Evolutionary conservation across 1,284 basidiomycete genomes (phyloP).

Genomic region (Pholiota adiposa): DNA sequence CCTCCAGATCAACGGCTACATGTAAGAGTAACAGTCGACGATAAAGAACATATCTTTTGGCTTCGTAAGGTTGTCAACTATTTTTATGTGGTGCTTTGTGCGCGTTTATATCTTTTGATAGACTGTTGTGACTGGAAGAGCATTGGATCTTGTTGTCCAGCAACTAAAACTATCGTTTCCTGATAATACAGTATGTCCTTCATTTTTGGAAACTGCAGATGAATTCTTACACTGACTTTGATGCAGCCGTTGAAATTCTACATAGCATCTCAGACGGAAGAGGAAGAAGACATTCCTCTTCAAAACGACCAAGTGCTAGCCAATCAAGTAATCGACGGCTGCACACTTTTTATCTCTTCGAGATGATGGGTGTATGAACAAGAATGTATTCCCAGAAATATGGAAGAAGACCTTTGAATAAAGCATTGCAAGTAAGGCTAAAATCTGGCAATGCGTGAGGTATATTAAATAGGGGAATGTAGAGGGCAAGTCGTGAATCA

Average conservation of each 20-base stretch:
- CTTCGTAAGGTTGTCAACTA: conserved; percentile 58
- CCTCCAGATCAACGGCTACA: conserved; percentile 61
- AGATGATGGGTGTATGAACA: not conserved
- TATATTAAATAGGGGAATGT: conserved; percentile 39
- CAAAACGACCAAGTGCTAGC: conserved; percentile 45
- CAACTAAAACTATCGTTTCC: conserved; percentile 38
- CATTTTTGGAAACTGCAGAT: not conserved
- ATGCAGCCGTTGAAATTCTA: conserved; percentile 37
- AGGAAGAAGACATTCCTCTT: conserved; percentile 29
- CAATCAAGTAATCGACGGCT: conserved; percentile 48
- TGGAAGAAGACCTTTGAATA: conserved; percentile 35
- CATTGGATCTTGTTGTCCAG: conserved; percentile 47
- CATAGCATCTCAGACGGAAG: conserved; percentile 23
- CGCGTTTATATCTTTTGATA: conserved; percentile 26
- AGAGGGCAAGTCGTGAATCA: conserved; percentile 21
- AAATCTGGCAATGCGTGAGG: conserved; percentile 43
- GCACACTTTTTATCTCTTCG: conserved; percentile 32
- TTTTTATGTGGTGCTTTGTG: not conserved
- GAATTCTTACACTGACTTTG: not conserved
- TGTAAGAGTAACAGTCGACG: conserved; percentile 45
- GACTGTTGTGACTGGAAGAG: conserved; percentile 50
- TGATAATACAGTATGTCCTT: conserved; percentile 28
- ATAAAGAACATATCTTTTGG: conserved; percentile 58
- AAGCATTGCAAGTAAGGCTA: conserved; percentile 39
- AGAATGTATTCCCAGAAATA: conserved; percentile 8